Evolutionary conservation across 257 asterid genomes (phyloP).

Genomic region (Apocynum venetum): DNA sequence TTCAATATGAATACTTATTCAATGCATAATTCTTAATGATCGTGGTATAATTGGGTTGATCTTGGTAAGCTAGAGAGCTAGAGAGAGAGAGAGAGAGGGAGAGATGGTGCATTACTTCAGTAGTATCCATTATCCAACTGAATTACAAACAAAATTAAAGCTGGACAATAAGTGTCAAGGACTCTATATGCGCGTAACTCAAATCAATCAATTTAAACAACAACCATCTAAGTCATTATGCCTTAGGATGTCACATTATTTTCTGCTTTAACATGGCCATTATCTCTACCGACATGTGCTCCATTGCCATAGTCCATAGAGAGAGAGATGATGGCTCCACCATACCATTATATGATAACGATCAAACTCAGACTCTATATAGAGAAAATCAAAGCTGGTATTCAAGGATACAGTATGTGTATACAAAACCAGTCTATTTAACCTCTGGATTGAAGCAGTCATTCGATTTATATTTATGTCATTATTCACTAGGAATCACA

Average conservation of each 20-base stretch:
- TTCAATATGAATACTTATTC: too few species aligned
- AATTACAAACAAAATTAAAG: too few species aligned
- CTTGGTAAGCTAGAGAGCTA: too few species aligned
- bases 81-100: too few species aligned
- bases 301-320: neutral
- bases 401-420: too few species aligned
- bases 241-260: conserved; percentile 15
- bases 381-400: neutral
- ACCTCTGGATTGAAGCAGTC: neutral
- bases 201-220: neutral
- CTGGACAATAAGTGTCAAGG: too few species aligned
- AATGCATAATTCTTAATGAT: too few species aligned
- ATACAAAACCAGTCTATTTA: too few species aligned
- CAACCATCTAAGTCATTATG: neutral
- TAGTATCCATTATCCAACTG: too few species aligned
- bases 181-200: neutral
- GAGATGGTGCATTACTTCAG: too few species aligned
- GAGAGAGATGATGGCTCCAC: neutral
- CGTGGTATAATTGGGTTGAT: too few species aligned
- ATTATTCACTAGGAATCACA: conserved; percentile 13
- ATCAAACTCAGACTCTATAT: neutral
- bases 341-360: neutral
- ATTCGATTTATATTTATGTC: too few species aligned
- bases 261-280: neutral
- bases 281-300: neutral